Base-by-base conservation (phyloP, 306 rosid genomes). In the Corylus heterophylla region DNA sequence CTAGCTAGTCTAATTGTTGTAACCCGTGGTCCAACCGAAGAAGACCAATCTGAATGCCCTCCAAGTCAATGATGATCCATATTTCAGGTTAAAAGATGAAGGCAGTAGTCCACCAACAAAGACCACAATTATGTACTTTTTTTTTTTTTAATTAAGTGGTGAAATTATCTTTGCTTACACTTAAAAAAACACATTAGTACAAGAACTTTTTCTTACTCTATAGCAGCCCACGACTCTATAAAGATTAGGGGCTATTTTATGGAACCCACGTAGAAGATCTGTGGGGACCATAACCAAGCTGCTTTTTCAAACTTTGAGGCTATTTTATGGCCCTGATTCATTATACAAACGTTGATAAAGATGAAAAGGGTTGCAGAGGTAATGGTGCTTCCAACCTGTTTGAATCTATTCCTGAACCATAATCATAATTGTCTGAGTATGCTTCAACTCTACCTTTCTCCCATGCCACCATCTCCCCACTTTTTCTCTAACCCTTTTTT, bases 321-420 rank as follows among this genome's bases (percentile, higher is more conserved):
- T 66, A 20, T 68, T 42, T 42, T 3, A 74, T 82, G 77, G 58
- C 45, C 55, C 64, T 73, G 44, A 20, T 79, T 73, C 67, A 77
- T 51, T 67, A 78, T 47, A 79, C n/a, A 79, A 85, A 59, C 45
- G 74, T 74, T 79, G 85, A 82, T 78, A 56, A 79, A 76, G 77
- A 79, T 42, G 61, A 54, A 79, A 85, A 86, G 82, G 83, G 37
- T 74, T 76, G 73, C 69, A 54, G 66, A 78, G 71, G 69, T 37
- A 42, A 72, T 55, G 89, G 91, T 89, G 93, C 93, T 86, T 82
- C 91, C 91, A 88, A 84, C 87, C 89, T 88, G 88, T 89, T 76
- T 61, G 81, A 83, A 69, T 64, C 82, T 89, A 85, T 80, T 77
- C 83, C 87, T 74, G 35, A 81, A 86, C 52, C 68, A 62, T 74